These are phyloP conservation scores for Populus nigra DNA, from an alignment of 345 rosid genomes.

Conservation along the genomic window DNA sequence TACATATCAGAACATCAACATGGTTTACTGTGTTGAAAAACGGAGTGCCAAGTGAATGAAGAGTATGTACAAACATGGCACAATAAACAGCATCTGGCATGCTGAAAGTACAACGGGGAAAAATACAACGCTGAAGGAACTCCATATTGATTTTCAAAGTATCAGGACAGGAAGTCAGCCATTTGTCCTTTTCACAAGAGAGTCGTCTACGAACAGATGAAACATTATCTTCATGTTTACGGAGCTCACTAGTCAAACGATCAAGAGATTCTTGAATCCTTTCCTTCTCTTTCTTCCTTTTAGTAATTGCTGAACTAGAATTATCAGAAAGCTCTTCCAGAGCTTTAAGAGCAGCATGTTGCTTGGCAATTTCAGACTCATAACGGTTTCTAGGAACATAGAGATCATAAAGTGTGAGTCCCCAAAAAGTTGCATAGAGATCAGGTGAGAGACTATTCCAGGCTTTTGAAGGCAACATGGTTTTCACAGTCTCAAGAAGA, in stretches of 20 bases:
- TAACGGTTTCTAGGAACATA: conserved; percentile 93
- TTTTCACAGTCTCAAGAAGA: conserved; percentile 81
- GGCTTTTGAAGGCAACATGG: conserved; percentile 90
- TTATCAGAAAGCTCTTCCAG: conserved; percentile 93
- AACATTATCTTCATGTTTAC: conserved; percentile 90
- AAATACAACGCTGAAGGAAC: conserved; percentile 97
- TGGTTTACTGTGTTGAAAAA: conserved; percentile 98
- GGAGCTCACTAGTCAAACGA: conserved; percentile 78
- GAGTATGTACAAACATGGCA: conserved; percentile 96
- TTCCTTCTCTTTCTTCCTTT: conserved; percentile 98
- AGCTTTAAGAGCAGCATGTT: conserved; percentile 88
- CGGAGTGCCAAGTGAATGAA: conserved; percentile 97
- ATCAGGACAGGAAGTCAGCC: conserved; percentile 98
- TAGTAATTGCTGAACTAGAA: conserved; percentile 88
- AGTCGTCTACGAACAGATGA: conserved; percentile 87
- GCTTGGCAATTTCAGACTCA: conserved; percentile 92
- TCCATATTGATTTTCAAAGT: conserved; percentile 98
- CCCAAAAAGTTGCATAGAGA: conserved; percentile 97
- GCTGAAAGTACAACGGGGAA: conserved; percentile 99
- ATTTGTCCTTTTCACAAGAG: conserved; percentile 88
- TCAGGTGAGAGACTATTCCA: conserved; percentile 99
- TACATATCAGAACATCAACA: conserved; percentile 95
- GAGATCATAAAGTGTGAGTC: conserved; percentile 94
- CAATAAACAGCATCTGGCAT: conserved; percentile 99
- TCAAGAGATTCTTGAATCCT: conserved; percentile 98